Conservation (phyloP, 2,329 filamentous ascomycete species). For the Podosphaera aphanis region DNA sequence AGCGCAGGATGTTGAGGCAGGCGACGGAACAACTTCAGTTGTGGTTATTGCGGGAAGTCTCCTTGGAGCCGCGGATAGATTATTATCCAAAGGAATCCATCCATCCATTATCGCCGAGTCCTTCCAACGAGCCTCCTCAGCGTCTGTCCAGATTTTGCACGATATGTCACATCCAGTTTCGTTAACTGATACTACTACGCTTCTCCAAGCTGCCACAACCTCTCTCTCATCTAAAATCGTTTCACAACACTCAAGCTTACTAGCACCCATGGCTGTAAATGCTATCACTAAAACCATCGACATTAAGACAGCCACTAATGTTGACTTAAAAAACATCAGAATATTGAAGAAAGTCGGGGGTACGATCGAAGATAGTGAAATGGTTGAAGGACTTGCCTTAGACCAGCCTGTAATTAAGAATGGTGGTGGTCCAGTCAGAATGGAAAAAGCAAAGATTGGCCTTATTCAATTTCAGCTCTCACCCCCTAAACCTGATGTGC, state of each 20-base stretch:
- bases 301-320: slow-evolving; percentile 82
- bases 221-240: slow-evolving; percentile 97
- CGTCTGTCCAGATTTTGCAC: slow-evolving; percentile 72
- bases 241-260: slow-evolving; percentile 79
- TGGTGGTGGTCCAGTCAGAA: slow-evolving; percentile 68
- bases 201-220: slow-evolving; percentile 90
- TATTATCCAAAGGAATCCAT: slow-evolving; percentile 84
- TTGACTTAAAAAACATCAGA: slow-evolving; percentile 86
- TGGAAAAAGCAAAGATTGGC: slow-evolving; percentile 94
- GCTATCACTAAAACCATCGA: slow-evolving; percentile 92
- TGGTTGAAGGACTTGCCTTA: slow-evolving; percentile 82
- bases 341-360: slow-evolving; percentile 95
- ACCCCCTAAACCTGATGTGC: slow-evolving; percentile 84
- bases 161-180: slow-evolving; percentile 90
- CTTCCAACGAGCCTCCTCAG: slow-evolving; percentile 81
- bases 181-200: slow-evolving; percentile 64
- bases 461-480: slow-evolving; percentile 97
- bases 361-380: slow-evolving; percentile 94
- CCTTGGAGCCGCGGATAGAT: slow-evolving; percentile 73
- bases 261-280: slow-evolving; percentile 96
- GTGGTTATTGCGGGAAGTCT: slow-evolving; percentile 94
- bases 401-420: slow-evolving; percentile 86
- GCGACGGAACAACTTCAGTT: slow-evolving; percentile 93
- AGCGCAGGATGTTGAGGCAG: slow-evolving; percentile 93
- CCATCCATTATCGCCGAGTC: slow-evolving; percentile 93